These are phyloP conservation scores for Eucalyptus curtisii DNA, from an alignment of 345 rosid species.

Conservation along the genomic window DNA sequence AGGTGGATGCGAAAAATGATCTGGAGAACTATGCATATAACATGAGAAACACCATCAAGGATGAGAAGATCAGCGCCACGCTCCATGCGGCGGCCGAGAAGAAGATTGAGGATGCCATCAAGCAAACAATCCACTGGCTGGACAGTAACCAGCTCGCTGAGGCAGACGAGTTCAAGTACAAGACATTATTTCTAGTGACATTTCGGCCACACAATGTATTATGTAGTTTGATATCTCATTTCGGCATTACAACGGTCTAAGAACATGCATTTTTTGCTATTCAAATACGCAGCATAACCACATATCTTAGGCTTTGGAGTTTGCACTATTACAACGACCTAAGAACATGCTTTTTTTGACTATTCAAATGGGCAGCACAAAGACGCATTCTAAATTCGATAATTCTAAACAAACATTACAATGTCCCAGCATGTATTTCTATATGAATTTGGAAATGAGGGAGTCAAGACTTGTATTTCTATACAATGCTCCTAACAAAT, in stretches of 20 bases:
- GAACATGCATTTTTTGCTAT: neutral
- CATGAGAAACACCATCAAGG: neutral
- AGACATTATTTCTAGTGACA: neutral
- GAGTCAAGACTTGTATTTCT: neutral
- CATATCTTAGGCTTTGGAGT: neutral
- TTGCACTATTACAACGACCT: neutral
- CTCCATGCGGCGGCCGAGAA: neutral
- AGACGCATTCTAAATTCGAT: neutral
- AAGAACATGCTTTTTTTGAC: neutral
- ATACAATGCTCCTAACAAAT: too few species aligned
- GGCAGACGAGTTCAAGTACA: neutral
- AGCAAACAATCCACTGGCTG: neutral
- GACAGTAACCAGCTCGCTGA: neutral
- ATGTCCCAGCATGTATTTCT: neutral
- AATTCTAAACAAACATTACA: neutral
- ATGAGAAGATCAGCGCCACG: neutral
- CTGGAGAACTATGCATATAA: neutral
- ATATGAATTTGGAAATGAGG: neutral
- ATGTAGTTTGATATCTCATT: neutral
- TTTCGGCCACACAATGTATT: neutral
- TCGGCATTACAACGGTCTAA: neutral
- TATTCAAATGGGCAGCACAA: neutral
- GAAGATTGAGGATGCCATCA: neutral
- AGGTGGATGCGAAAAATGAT: neutral
- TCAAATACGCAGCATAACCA: neutral